These are phyloP conservation scores for Salix koriyanagi DNA, from an alignment of 345 rosid species.

Conservation along the genomic window DNA sequence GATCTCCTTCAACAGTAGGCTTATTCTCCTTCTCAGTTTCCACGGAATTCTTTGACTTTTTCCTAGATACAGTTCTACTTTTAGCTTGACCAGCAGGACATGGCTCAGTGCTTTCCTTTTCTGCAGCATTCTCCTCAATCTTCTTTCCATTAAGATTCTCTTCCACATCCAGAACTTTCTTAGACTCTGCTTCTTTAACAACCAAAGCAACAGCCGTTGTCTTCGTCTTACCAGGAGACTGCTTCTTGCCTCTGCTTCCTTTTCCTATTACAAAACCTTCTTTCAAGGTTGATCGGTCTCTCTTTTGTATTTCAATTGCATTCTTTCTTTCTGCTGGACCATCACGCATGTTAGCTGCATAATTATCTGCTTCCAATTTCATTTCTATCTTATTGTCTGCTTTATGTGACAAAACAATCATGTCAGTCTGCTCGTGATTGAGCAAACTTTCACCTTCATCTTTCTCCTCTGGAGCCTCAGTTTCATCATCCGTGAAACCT, in stretches of 20 bases:
- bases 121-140: slow-evolving; percentile 14
- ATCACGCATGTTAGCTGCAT: neutral
- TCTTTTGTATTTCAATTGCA: slow-evolving; percentile 18
- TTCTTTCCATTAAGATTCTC: slow-evolving; percentile 15
- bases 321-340: slow-evolving; percentile 17
- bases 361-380: slow-evolving; percentile 17
- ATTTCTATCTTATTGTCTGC: slow-evolving; percentile 4
- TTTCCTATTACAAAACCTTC: slow-evolving; percentile 13
- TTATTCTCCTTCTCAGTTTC: slow-evolving; percentile 41
- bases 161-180: slow-evolving; percentile 16
- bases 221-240: slow-evolving; percentile 27
- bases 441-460: slow-evolving; percentile 20
- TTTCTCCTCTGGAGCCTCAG: slow-evolving; percentile 51
- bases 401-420: slow-evolving; percentile 9
- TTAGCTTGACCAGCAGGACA: slow-evolving; percentile 11
- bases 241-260: slow-evolving; percentile 24
- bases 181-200: slow-evolving; percentile 18
- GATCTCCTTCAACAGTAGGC: slow-evolving; percentile 26
- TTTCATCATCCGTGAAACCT: slow-evolving; percentile 40
- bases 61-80: slow-evolving; percentile 8
- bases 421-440: slow-evolving; percentile 25
- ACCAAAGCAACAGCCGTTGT: slow-evolving; percentile 15
- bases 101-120: slow-evolving; percentile 18
- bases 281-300: slow-evolving; percentile 21
- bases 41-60: slow-evolving; percentile 12